Evolutionary conservation across 768 basidiomycete genomes (phyloP), one percentile per base, ranked within the genome.

Genomic region (Infundibulicybe gibba): DNA sequence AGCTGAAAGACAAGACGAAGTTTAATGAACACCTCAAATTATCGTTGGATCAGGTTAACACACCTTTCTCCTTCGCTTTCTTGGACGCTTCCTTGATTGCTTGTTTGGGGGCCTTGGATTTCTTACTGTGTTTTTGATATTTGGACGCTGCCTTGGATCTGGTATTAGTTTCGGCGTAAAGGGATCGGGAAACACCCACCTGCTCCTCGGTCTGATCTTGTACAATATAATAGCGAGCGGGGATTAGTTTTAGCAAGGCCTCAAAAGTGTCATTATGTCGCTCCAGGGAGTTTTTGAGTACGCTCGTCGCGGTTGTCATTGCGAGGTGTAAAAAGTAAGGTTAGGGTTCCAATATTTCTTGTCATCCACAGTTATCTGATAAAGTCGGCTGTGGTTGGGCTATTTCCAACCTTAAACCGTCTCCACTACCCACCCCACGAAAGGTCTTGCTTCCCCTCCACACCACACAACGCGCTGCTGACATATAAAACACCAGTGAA

Each of bases 1-100:
- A 97, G 87, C 94, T 98, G 53, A 19, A 33, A 37, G 49, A 11
- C 16, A 41, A n/a, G n/a, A n/a, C n/a, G 21, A 14, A 15, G 30
- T 34, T 13, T 37, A 12, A 20, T 10, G 13, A 13, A 47, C 19
- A 16, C 47, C 9, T 25, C 8, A 25, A n/a, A 25, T 25, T 25
- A 25, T 25, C 25, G 8, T 8, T 25, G 25, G 25, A 8, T 25
- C 8, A 25, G 25, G 25, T 25, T 25, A 25, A 8, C 25, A 17
- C 45, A 90, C 94, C 79, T 94, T 94, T 46, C 88, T 88, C 77
- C 62, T 87, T 90, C 0, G 91, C 91, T 57, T 91, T 93, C 66
- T 87, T 91, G 10, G 88, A 82, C 1, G 85, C 88, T 63, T 94
- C 91, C 61, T 95, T 93, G 32, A 90, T 74, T 37, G 84, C 85